Base-by-base conservation (phyloP, 768 basidiomycete genomes). In the Boletus tomentosulus region DNA sequence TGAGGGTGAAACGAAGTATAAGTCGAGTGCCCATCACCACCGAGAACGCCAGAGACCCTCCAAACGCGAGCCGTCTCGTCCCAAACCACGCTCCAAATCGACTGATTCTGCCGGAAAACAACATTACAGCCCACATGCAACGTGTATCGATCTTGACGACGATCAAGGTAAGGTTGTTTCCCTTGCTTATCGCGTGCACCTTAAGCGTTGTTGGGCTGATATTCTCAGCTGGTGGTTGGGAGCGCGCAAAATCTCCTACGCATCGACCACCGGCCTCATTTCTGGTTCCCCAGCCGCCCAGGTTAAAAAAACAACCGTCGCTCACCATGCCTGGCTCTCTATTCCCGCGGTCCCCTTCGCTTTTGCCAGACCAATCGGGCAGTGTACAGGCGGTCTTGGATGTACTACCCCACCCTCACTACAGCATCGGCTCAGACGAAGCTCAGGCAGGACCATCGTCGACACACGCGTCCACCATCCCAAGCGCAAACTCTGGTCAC, bases 251-350 rank as follows among this genome's bases (percentile, higher is more conserved):
- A 22, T 63, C 68, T 2, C 58, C 70, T 47, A 10, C 43, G 5
- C 59, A 42, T 46, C 53, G 38, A 25, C 46, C 57, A n/a, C 12
- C 50, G 5, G 8, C 66, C 31, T 6, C 34, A 4, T 57, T 63
- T 37, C 54, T 22, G 22, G 63, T 67, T 3, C 66, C 73, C 24
- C 68, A 72, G 1, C 68, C 68, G 13, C 74, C 66, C 12, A 71
- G 44, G 49, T 38, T 69, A 46, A 66, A 53, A 34, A 69, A 62
- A 39, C 57, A 67, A n/a, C 70, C 71, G 8, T 81, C 81, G 3
- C 62, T 78, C 0, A 84, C 83, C 1, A 92, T 92, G 89, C 89
- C 89, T 22, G 89, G 89, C 8, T 80, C 89, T 1, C 78, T 92
- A 12, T 88, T 84, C 63, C 81, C 87, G 5, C 83, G 87, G 9